Percentiles rank a stretch among this genome's conserved stretches.
Conservation (phyloP, 192 early-diverging fungal genomes). For the Coemansia furcata region DNA sequence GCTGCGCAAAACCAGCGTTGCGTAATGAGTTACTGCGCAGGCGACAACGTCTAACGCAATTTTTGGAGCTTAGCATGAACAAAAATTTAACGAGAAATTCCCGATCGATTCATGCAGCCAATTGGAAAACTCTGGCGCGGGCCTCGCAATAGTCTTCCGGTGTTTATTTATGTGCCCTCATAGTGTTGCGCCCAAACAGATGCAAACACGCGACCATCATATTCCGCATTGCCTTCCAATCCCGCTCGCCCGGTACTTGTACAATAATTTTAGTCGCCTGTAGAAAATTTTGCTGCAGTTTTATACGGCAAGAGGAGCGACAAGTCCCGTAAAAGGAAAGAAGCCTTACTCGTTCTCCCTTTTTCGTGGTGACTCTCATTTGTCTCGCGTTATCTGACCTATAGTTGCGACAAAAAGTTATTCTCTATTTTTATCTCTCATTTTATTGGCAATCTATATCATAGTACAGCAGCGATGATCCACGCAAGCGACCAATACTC, state of each 20-base stretch:
- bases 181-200: background rate
- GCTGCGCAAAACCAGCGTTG: too few relatives aligned
- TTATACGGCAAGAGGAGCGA: background rate
- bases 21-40: background rate
- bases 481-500: constrained; percentile 48
- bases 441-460: background rate
- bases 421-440: background rate
- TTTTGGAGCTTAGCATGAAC: too few relatives aligned
- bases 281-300: background rate
- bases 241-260: background rate
- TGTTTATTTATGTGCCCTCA: background rate
- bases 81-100: background rate
- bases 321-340: background rate
- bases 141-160: background rate
- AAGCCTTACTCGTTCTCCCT: background rate
- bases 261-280: background rate
- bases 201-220: background rate
- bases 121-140: background rate
- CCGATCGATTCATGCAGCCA: background rate
- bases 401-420: background rate
- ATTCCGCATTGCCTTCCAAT: background rate
- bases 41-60: background rate
- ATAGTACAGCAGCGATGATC: constrained; percentile 27
- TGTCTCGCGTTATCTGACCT: background rate
- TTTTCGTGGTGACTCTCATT: background rate